Evolutionary conservation across 1,284 basidiomycete species (phyloP).

Genomic region (Agaricales sp.): DNA sequence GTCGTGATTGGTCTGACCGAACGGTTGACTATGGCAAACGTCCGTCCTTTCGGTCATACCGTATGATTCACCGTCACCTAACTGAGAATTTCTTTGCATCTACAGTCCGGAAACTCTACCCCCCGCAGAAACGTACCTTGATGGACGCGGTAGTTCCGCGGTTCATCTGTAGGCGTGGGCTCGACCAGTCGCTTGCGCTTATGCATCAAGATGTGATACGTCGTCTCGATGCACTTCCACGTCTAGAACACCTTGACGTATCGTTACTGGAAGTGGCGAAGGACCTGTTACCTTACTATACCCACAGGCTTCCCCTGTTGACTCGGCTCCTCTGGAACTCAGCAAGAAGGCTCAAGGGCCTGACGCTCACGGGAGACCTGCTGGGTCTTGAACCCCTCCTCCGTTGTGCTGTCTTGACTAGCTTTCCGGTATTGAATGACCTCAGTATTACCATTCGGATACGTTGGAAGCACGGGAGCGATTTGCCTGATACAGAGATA

Average conservation of each 20-base stretch:
- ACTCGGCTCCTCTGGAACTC: neutral
- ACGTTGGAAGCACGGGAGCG: neutral
- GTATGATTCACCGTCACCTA: neutral
- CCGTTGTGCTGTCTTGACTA: neutral
- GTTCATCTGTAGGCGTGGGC: neutral
- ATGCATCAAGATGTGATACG: neutral
- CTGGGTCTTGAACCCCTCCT: neutral
- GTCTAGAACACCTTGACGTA: neutral
- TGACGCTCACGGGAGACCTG: neutral
- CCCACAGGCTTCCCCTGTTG: neutral
- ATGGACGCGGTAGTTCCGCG: neutral
- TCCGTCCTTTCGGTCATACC: neutral
- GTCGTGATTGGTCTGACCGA: neutral
- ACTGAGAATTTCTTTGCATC: too few relatives aligned
- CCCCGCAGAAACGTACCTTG: neutral
- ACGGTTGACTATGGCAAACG: neutral
- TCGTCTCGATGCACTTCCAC: neutral
- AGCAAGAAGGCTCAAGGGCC: neutral
- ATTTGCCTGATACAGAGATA: neutral
- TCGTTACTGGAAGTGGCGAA: neutral
- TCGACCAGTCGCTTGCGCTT: neutral
- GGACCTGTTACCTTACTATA: neutral
- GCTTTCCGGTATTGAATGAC: neutral
- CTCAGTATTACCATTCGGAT: neutral
- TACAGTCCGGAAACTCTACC: neutral